Evolutionary conservation across 176 grass and related monocot genomes (phyloP).

Genomic region (Aechmea fasciata): DNA sequence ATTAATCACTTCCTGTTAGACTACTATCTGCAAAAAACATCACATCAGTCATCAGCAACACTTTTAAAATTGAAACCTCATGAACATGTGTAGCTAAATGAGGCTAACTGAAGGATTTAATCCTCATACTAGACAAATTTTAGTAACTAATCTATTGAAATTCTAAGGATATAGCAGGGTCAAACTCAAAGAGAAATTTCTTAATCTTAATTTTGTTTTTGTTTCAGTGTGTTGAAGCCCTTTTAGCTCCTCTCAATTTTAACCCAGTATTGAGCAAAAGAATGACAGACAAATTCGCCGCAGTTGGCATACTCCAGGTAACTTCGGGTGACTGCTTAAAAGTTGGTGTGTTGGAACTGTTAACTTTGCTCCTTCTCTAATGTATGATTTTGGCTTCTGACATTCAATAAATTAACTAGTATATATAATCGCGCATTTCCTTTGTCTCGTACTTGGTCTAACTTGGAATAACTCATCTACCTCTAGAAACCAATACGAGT

Average conservation of each 20-base stretch:
- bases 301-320: conserved; percentile 90
- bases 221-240: conserved; percentile 66
- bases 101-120: no score
- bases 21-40: no score
- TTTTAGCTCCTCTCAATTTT: conserved; percentile 62
- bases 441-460: background rate
- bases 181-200: background rate
- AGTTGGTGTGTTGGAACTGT: background rate
- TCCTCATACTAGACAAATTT: no score
- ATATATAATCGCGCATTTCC: background rate
- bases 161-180: background rate
- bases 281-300: conserved; percentile 84
- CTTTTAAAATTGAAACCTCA: no score
- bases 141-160: no score
- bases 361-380: background rate
- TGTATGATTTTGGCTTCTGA: background rate
- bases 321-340: background rate
- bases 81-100: no score
- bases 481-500: no score
- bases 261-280: conserved; percentile 53
- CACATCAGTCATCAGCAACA: no score
- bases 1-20: no score
- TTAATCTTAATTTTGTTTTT: conserved; percentile 14
- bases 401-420: background rate
- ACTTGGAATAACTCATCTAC: no score